phyloP scores from a whole-genome alignment of 2,329 filamentous ascomycete species.

The Cryphonectria carpinicola region DNA sequence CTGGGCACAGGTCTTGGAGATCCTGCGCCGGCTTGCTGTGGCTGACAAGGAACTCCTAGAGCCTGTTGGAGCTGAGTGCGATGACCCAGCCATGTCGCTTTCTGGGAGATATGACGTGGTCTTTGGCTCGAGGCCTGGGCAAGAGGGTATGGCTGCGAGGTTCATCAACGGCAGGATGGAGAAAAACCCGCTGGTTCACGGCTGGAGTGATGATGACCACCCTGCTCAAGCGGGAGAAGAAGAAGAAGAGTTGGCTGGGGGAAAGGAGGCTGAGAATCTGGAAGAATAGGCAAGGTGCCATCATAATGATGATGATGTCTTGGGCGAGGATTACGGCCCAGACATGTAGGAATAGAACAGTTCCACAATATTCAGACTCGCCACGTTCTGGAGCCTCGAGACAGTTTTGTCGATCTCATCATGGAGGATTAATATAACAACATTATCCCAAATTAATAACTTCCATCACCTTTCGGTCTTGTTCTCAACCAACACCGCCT shows the following conservation, averaged over 20 bases:
- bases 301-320: background rate
- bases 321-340: background rate
- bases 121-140: constrained; percentile 6
- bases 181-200: constrained; percentile 9
- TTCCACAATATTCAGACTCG: too few species aligned
- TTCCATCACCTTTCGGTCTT: too few species aligned
- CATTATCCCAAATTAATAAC: too few species aligned
- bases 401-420: too few species aligned
- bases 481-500: too few species aligned
- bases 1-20: constrained; percentile 19
- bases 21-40: constrained; percentile 16
- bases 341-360: background rate
- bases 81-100: constrained; percentile 2
- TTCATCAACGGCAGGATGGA: constrained; percentile 20
- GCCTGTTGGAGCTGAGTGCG: constrained; percentile 20
- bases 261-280: background rate
- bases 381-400: too few species aligned
- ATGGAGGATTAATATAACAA: too few species aligned
- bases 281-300: background rate
- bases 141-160: constrained; percentile 5
- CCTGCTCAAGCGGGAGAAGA: background rate
- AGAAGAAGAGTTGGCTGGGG: background rate
- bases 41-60: constrained; percentile 18
- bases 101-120: constrained; percentile 4
- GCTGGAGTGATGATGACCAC: background rate